phyloP scores from a whole-genome alignment of 352 stramenopile genomes.

The Globisporangium acanthophoron region DNA sequence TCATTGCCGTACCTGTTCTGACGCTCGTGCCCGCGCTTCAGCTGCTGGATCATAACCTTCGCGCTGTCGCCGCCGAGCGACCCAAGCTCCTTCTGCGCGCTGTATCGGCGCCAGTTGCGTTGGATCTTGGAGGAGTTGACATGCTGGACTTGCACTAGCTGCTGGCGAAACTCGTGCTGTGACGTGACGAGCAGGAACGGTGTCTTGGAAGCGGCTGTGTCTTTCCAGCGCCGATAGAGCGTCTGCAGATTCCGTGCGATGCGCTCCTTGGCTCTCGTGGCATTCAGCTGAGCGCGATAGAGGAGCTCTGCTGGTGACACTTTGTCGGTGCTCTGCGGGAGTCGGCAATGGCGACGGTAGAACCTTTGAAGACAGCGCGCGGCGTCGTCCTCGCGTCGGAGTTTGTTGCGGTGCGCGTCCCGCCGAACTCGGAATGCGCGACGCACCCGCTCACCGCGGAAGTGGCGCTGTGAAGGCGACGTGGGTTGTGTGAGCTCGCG shows the following conservation, averaged over 20 bases:
- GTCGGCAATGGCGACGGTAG: conserved; percentile 11
- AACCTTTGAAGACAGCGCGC: conserved; percentile 27
- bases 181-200: neutral
- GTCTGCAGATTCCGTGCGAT: conserved; percentile 42
- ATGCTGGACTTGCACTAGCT: conserved; percentile 7
- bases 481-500: neutral
- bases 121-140: conserved; percentile 27
- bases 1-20: conserved; percentile 15
- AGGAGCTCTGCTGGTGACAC: conserved; percentile 24
- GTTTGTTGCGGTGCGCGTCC: conserved; percentile 13
- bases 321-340: neutral
- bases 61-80: conserved; percentile 14
- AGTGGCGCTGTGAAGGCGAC: conserved; percentile 25
- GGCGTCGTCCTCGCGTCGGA: conserved; percentile 11
- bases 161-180: conserved; percentile 11
- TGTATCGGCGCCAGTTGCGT: conserved; percentile 29
- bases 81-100: neutral
- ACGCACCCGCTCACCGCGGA: conserved; percentile 36
- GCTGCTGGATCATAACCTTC: conserved; percentile 38
- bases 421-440: conserved; percentile 16
- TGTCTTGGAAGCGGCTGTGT: conserved; percentile 1
- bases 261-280: conserved; percentile 23
- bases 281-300: conserved; percentile 28
- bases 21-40: conserved; percentile 27
- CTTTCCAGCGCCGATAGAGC: conserved; percentile 22